phyloP scores from a whole-genome alignment of 345 rosid genomes.

The Boechera divaricarpa region DNA sequence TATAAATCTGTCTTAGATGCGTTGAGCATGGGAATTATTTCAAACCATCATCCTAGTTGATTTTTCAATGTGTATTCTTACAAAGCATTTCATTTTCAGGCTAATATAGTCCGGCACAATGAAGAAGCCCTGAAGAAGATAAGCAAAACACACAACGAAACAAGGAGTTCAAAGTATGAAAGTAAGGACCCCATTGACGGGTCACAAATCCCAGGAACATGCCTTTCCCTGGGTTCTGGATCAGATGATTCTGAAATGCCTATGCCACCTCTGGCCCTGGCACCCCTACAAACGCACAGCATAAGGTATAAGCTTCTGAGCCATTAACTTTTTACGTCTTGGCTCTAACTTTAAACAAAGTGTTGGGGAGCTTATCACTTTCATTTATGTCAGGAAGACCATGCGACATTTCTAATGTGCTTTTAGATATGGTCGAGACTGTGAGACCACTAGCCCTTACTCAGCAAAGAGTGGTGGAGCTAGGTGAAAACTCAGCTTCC shows the following conservation, averaged over 20 bases:
- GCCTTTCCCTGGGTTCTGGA: constrained; percentile 51
- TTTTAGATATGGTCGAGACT: constrained; percentile 76
- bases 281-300: constrained; percentile 61
- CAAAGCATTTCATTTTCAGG: constrained; percentile 48
- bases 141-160: constrained; percentile 50
- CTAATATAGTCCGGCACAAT: constrained; percentile 76
- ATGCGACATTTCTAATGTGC: constrained; percentile 77
- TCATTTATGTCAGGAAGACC: constrained; percentile 92
- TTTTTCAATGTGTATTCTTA: constrained; percentile 1
- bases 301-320: constrained; percentile 58
- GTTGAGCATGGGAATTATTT: neutral
- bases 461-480: constrained; percentile 76
- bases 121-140: constrained; percentile 70
- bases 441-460: constrained; percentile 76
- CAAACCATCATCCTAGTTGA: neutral
- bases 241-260: constrained; percentile 81
- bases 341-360: constrained; percentile 1
- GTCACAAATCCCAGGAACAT: constrained; percentile 41
- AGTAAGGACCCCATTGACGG: constrained; percentile 37
- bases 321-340: constrained; percentile 11
- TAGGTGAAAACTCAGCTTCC: constrained; percentile 57
- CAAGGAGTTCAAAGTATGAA: constrained; percentile 56
- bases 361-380: constrained; percentile 48
- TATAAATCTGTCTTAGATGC: constrained; percentile 4
- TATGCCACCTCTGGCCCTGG: constrained; percentile 84